A percentile compares a stretch with the other conserved stretches of the same genome.
phyloP scores from a whole-genome alignment of 352 stramenopile species.

The Phytophthora crassamura region DNA sequence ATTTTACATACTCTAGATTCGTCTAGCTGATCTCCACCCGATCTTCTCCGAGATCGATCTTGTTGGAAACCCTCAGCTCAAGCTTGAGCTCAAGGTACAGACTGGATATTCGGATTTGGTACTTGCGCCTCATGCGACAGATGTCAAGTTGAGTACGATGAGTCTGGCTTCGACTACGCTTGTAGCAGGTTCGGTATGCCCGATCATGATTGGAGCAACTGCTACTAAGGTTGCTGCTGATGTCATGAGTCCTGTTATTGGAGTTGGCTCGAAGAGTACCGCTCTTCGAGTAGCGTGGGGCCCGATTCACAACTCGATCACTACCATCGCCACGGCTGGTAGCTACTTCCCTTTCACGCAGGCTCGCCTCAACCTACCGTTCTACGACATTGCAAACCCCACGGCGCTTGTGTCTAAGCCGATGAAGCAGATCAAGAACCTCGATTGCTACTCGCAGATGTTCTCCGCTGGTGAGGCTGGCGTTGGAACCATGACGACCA shows the following conservation, averaged over 20 bases:
- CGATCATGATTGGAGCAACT: not conserved
- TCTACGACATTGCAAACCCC: slow-evolving; percentile 39
- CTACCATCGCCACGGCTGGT: not conserved
- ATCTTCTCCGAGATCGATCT: not conserved
- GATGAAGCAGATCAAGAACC: too few relatives aligned
- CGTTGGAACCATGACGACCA: too few relatives aligned
- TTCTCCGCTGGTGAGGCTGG: too few relatives aligned
- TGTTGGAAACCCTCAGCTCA: not conserved
- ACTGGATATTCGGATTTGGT: not conserved
- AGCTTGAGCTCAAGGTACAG: not conserved
- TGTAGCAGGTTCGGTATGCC: not conserved
- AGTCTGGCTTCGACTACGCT: not conserved
- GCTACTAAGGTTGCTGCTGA: too few relatives aligned
- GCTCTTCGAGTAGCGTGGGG: too few relatives aligned
- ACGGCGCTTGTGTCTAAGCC: slow-evolving; percentile 28
- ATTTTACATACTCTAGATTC: not conserved
- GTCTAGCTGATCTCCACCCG: not conserved
- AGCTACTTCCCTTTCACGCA: not conserved
- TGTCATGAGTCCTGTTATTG: not conserved
- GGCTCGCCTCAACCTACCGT: slow-evolving; percentile 21
- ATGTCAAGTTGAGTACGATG: too few relatives aligned
- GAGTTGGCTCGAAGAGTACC: too few relatives aligned
- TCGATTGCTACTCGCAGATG: too few relatives aligned
- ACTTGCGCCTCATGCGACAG: too few relatives aligned
- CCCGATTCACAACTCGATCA: not conserved